A percentile compares a stretch with the other conserved stretches of the same genome.
Conservation (phyloP, 305 asterid species). For the Solanum hybrid region DNA sequence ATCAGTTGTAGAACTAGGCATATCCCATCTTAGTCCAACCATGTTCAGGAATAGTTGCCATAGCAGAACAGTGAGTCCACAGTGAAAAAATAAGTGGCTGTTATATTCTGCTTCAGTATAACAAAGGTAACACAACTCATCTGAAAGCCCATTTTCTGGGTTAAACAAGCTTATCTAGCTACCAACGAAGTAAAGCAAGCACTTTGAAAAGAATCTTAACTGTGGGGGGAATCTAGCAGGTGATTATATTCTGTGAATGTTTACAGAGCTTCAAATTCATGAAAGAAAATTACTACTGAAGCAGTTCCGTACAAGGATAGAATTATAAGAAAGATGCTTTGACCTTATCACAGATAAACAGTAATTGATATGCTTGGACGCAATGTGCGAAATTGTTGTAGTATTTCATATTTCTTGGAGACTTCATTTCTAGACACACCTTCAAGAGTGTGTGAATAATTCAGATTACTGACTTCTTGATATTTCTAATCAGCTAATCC, state of each 20-base stretch:
- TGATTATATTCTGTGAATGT: neutral
- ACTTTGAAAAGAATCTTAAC: neutral
- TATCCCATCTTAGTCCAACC: neutral
- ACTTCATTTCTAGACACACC: neutral
- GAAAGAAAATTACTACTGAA: neutral
- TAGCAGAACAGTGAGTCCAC: neutral
- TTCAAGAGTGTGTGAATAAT: neutral
- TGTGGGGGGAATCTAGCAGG: neutral
- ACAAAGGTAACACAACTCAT: neutral
- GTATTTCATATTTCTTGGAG: neutral
- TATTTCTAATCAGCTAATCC: neutral
- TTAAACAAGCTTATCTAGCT: neutral
- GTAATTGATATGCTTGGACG: neutral
- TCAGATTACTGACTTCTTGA: neutral
- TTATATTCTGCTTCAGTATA: neutral
- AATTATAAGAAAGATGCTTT: neutral
- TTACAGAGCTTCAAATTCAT: neutral
- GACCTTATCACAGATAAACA: neutral
- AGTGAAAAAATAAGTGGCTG: neutral
- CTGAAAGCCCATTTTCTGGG: neutral
- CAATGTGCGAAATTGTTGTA: neutral
- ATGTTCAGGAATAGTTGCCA: neutral
- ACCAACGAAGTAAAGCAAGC: neutral
- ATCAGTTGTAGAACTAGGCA: neutral
- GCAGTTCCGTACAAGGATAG: neutral